Evolutionary conservation across 2,329 filamentous ascomycete species (phyloP), one percentile per base, ranked within the genome.

Genomic region (Spiromastix sp.): DNA sequence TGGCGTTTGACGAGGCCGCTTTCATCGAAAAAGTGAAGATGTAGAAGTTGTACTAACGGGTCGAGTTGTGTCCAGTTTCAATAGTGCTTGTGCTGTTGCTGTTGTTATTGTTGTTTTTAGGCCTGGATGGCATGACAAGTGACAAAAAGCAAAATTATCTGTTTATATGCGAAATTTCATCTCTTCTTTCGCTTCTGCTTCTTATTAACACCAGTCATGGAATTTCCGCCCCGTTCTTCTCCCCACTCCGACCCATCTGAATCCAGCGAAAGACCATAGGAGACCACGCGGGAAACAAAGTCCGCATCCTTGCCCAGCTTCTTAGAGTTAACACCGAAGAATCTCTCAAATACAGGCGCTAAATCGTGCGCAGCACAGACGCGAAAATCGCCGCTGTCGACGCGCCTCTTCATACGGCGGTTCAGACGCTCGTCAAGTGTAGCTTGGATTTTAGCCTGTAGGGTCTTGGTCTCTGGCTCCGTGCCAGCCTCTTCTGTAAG

Each of bases 361-460:
- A 58, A 30, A 40, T 59, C 54, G 36, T 59, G 54, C 3, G 54
- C 54, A n/a, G 55, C 49, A 32, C 53, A 59, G n/a, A 57, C 42
- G 1, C 51, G 39, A 38, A 48, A 57, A 30, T 57, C 52, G 1
- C 42, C 42, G 6, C 43, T 55, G 12, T 51, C 46, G 5, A 44
- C 38, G 1, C 52, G 40, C 38, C 54, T 55, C 36, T 55, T 53
- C 20, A 48, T 49, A 8, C 52, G 40, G 12, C 49, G 42, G 31
- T 51, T 41, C 12, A 55, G 26, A 7, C 50, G 37, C 25, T 51
- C 41, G 3, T 42, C 22, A 11, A 51, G 36, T 1, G 38, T 45
- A 17, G 44, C 40, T 36, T 48, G 26, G 2, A 54, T 44, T 4
- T 39, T 11, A 4, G 39, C 31, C 9, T 37, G 32, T 2, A 54